Evolutionary conservation across 2,329 filamentous ascomycete genomes (phyloP).

Genomic region (Xylaria arbuscula): DNA sequence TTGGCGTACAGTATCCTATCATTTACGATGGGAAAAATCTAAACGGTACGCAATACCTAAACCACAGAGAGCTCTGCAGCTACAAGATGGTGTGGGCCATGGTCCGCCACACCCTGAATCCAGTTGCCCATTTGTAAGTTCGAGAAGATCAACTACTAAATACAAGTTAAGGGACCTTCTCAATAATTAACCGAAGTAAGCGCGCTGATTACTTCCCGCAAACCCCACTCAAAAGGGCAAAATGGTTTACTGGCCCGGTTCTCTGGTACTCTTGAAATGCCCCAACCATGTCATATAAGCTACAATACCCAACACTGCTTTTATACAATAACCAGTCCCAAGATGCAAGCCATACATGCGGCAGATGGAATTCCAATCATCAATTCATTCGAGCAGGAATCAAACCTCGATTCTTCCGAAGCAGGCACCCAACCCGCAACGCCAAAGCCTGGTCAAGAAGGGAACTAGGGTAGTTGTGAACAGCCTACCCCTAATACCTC

Average conservation of each 20-base stretch:
- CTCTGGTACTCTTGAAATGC: background rate
- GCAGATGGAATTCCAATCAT: conserved; percentile 3
- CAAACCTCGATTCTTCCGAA: conserved; percentile 3
- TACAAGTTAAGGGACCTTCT: no score
- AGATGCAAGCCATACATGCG: background rate
- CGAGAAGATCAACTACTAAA: no score
- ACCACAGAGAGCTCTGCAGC: no score
- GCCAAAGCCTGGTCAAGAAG: background rate
- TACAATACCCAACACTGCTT: conserved; percentile 6
- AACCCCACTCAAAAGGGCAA: background rate
- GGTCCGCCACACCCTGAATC: no score
- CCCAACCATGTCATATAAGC: background rate
- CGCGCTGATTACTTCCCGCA: background rate
- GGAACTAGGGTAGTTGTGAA: background rate
- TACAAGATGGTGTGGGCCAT: no score
- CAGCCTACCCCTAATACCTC: conserved; percentile 1
- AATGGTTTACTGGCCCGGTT: background rate
- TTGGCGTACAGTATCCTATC: no score
- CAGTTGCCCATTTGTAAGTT: no score
- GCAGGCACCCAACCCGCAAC: background rate
- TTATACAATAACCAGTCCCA: background rate
- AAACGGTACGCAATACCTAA: no score
- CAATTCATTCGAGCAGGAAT: conserved; percentile 3
- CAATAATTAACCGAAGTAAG: no score
- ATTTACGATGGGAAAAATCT: no score